Conservation (phyloP, 2,329 filamentous ascomycete genomes). For the Penicillium sp. region DNA sequence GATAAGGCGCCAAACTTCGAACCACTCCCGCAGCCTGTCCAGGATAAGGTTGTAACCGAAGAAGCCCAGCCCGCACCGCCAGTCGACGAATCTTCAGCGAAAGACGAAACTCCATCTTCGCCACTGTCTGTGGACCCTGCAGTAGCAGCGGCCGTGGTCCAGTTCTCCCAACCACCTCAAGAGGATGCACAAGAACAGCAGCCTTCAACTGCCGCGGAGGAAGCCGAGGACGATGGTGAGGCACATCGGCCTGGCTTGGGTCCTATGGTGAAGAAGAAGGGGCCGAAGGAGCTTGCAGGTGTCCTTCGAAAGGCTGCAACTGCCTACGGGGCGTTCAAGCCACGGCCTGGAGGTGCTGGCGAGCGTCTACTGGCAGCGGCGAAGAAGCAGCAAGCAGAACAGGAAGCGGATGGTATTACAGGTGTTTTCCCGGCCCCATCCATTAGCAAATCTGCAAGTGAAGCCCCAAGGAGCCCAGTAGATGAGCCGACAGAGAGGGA, state of each 20-base stretch:
- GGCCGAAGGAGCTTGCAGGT: conserved; percentile 69
- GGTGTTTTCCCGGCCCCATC: conserved; percentile 79
- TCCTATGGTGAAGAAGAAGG: conserved; percentile 86
- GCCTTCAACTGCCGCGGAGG: conserved; percentile 11
- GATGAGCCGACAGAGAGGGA: conserved; percentile 34
- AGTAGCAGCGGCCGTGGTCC: conserved; percentile 14
- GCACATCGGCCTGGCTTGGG: conserved; percentile 73
- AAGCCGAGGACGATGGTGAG: conserved; percentile 50
- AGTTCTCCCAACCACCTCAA: background rate
- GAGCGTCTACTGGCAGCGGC: conserved; percentile 68
- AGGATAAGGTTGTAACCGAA: conserved; percentile 9
- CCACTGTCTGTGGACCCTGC: conserved; percentile 11
- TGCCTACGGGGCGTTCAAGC: conserved; percentile 74
- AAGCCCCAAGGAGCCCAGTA: conserved; percentile 34
- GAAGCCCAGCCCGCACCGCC: conserved; percentile 16
- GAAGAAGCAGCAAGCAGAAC: conserved; percentile 54
- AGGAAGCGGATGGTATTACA: conserved; percentile 83
- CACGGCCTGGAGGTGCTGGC: conserved; percentile 80
- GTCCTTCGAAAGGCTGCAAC: conserved; percentile 78
- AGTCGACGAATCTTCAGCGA: conserved; percentile 19
- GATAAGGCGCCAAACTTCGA: conserved; percentile 31
- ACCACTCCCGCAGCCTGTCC: conserved; percentile 8
- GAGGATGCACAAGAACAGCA: conserved; percentile 7
- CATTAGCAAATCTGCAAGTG: conserved; percentile 40
- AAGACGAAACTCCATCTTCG: conserved; percentile 12